Evolutionary conservation across 495 filamentous ascomycete genomes (phyloP).

Genomic region (Tirmania nivea): DNA sequence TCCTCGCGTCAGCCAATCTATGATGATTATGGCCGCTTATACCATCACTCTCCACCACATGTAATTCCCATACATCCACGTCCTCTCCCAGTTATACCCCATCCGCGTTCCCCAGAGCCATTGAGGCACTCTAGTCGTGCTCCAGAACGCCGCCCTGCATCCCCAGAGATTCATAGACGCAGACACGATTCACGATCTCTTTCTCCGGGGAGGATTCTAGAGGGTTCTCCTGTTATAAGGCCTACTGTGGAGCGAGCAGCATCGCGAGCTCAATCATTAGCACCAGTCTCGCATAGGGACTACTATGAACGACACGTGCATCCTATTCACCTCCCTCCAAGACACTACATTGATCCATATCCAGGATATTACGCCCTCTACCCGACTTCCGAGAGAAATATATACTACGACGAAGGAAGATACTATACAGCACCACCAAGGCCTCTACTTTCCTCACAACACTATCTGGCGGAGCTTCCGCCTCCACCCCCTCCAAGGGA

Average conservation of each 20-base stretch:
- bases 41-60: conserved; percentile 2
- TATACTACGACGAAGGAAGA: conserved; percentile 10
- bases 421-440: conserved; percentile 8
- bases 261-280: conserved; percentile 2
- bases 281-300: conserved; percentile 6
- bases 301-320: conserved; percentile 5
- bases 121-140: conserved; percentile 6
- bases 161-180: conserved; percentile 7
- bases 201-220: not conserved
- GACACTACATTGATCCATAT: conserved; percentile 7
- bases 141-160: conserved; percentile 8
- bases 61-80: conserved; percentile 7
- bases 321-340: conserved; percentile 4
- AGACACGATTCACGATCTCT: not conserved
- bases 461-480: conserved; percentile 3
- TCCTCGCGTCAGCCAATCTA: conserved; percentile 8
- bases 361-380: conserved; percentile 1
- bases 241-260: conserved; percentile 5
- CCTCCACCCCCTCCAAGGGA: conserved; percentile 2
- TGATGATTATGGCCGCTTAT: conserved; percentile 15
- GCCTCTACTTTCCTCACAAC: conserved; percentile 3
- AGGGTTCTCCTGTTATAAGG: not conserved
- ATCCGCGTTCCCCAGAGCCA: conserved; percentile 6
- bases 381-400: conserved; percentile 6
- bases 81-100: conserved; percentile 8